Evolutionary conservation across 2,329 filamentous ascomycete species (phyloP), one percentile per base, ranked within the genome.

Genomic region (Cercospora zeina): DNA sequence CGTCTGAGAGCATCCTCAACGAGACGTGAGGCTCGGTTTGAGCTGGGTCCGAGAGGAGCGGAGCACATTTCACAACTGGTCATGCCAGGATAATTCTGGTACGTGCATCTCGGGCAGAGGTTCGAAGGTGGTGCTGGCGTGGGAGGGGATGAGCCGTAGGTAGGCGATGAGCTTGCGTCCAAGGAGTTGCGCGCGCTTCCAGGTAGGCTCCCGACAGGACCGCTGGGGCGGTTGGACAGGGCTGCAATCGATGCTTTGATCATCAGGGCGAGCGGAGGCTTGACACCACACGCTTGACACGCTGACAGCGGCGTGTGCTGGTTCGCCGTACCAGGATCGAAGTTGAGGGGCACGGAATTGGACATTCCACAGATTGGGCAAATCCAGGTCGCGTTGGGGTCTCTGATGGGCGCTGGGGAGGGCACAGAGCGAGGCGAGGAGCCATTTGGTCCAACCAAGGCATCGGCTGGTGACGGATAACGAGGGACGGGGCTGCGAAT

Each of bases 281-380:
- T 96, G 71, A 99, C 96, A 0, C 95, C 95, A 74, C 95, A 99
- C 4, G 92, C 89, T 58, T 96, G 80, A 73, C 95, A 99, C 68
- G 93, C 91, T 3, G 93, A 89, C 21, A 96, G 78, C 8, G 88
- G 88, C 4, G 90, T 96, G 65, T 91, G 86, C 19, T 87, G 85
- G 64, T 86, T 95, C 8, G 91, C 91, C 2, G 89, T 87, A 1
- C 87, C 83, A 0, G 92, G 90, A 71, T 97, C 93, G 74, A 97
- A 97, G 75, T 96, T 97, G 37, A 90, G 90, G 0, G 95, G 93
- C 1, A 97, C 87, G 0, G 91, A 89, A 71, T 97, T 97, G 9
- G 93, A 93, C 73, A 96, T 96, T 68, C 90, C 93, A 81, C 93
- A 97, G 71, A 97, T 97, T 1, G 90, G 89, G 78, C 93, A 97